Evolutionary conservation across 2,329 filamentous ascomycete species (phyloP), one percentile per base, ranked within the genome.

Genomic region (Aspergillus chevalieri): DNA sequence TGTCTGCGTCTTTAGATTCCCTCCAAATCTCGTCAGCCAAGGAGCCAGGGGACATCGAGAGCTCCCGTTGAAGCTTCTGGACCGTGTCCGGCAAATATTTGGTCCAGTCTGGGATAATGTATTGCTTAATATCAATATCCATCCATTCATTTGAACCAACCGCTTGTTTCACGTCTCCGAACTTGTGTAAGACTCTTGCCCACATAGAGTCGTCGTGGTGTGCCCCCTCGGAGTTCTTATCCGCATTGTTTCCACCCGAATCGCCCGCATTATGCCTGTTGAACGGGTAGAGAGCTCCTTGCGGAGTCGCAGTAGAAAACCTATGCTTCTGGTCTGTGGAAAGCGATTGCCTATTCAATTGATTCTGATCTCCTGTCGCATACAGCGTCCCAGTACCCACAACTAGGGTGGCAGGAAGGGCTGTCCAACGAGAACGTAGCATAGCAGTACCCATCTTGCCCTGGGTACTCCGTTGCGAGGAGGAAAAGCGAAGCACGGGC

Each of bases 11-110:
- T 50, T 90, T 87, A 1, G 93, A 89, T 61, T 97, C 92, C 55
- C 78, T 77, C 93, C 93, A 97, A 51, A 98, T 93, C 58, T 96
- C 88, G 63, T 94, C 86, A 10, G 92, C 89, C 39, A 98, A 74
- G 0, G 90, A 95, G 1, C 90, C 92, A 0, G 89, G 87, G 0
- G 86, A 82, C 82, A 93, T 86, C 30, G 89, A 93, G 14, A 96
- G 76, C 70, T 97, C 92, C 19, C 82, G 81, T 65, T 95, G 90
- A 30, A 97, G 78, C 67, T 95, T 96, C 52, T 81, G 79, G 48
- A 94, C 74, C 48, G 88, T 89, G 3, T 77, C 84, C 0, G 91
- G 91, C 15, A 96, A 74, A 39, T 82, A 66, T 55, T 83, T 85
- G 30, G 86, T 83, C 92, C 92, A 97, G 39, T 87, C 83, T 0